Evolutionary conservation across 352 stramenopile genomes (phyloP).

Genomic region (Phytopythium montanum): DNA sequence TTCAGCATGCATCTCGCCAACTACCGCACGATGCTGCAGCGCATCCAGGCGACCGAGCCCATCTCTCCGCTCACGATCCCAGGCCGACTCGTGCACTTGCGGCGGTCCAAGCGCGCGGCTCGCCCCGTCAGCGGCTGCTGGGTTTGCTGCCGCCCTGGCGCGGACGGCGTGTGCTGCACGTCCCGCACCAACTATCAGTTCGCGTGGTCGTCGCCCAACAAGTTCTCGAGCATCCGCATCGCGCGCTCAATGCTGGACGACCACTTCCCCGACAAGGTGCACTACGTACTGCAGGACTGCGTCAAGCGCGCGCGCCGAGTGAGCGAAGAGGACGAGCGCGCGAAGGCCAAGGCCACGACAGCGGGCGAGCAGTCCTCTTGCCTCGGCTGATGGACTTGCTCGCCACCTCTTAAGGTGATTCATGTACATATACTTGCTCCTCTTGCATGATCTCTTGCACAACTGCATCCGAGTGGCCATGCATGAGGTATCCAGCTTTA

Average conservation of each 20-base stretch:
- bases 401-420: too few species aligned
- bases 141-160: constrained; percentile 78
- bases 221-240: constrained; percentile 77
- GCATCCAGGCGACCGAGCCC: constrained; percentile 76
- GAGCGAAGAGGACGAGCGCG: constrained; percentile 18
- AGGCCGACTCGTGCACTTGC: constrained; percentile 72
- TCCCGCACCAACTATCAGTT: constrained; percentile 81
- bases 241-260: constrained; percentile 85
- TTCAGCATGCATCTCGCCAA: constrained; percentile 70
- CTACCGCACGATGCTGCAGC: constrained; percentile 82
- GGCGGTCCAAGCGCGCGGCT: constrained; percentile 35
- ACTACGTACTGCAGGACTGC: constrained; percentile 83
- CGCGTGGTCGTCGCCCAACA: constrained; percentile 49
- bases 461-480: neutral
- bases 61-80: constrained; percentile 81
- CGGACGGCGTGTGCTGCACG: constrained; percentile 76
- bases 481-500: neutral
- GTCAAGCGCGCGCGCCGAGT: constrained; percentile 44
- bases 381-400: neutral
- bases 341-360: neutral
- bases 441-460: neutral
- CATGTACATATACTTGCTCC: neutral
- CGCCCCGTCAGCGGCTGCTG: constrained; percentile 51
- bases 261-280: constrained; percentile 87
- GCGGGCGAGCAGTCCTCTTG: neutral